These are phyloP conservation scores for Acanthamoeba healyi DNA, from an alignment of 208 protist genomes.

Conservation along the genomic window DNA sequence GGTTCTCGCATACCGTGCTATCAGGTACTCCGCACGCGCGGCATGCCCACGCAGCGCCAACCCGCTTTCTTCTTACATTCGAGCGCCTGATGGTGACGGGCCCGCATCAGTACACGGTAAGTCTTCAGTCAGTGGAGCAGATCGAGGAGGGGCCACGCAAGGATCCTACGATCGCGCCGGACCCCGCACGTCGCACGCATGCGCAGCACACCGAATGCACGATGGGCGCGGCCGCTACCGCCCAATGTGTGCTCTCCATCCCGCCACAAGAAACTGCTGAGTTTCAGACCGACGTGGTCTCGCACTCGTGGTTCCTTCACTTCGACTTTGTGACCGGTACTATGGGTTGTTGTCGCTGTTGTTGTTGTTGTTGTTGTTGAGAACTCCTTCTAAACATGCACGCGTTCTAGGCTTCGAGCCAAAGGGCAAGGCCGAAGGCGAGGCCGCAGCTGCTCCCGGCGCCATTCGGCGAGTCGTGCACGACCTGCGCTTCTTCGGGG, in stretches of 20 bases:
- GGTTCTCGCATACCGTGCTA: neutral
- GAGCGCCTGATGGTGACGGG: neutral
- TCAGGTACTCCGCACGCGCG: neutral
- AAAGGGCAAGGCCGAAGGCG: neutral
- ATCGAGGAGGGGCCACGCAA: neutral
- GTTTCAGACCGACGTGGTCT: slow-evolving; percentile 39
- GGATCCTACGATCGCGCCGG: neutral
- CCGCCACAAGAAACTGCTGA: neutral
- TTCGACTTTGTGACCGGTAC: slow-evolving; percentile 13
- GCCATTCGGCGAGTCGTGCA: neutral
- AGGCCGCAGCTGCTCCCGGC: neutral
- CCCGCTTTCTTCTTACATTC: neutral
- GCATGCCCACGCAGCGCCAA: too few relatives aligned
- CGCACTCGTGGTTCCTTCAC: slow-evolving; percentile 17
- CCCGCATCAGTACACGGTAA: neutral
- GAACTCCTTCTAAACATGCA: neutral
- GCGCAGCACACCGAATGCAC: slow-evolving; percentile 27
- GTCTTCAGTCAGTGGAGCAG: slow-evolving; percentile 9
- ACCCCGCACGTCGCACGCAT: neutral
- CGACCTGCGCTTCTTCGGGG: neutral
- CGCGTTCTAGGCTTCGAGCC: neutral
- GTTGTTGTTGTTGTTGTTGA: too few relatives aligned
- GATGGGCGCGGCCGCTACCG: neutral
- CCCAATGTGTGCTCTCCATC: neutral
- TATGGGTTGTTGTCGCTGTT: too few relatives aligned